Base-by-base conservation (phyloP, 345 rosid genomes). In the Viola odorata region DNA sequence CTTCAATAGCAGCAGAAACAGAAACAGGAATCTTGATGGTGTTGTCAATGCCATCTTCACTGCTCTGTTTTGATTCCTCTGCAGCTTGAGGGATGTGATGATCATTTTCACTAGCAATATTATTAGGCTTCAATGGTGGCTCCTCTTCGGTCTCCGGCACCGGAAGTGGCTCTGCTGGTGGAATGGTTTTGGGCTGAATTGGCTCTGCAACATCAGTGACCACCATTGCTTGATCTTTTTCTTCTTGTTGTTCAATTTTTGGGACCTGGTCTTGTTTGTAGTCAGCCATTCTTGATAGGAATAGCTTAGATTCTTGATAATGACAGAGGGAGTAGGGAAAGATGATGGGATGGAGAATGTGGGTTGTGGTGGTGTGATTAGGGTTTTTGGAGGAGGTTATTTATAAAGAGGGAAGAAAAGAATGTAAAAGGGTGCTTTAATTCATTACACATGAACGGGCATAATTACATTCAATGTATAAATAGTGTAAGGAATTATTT, bases 1-100 rank as follows among this genome's bases (percentile, higher is more conserved):
- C 77, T 63, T 72, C 41, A 7, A 68, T 68, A 65, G 64, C 56
- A 69, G 12, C 60, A 47, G 13, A 3, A 37, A 9, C 37, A 23
- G 64, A 61, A n/a, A n/a, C n/a, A 51, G 61, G 45, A 16, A 62
- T 5, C 36, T 67, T 23, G 32, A 23, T 23, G 32, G 32, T 23
- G 32, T 23, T 23, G 32, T 23, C 32, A 23, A 23, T 2, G 2
- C 32, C 32, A 23, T 23, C 32, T 23, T 23, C 32, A 23, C 32
- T 23, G 32, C 32, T 23, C 32, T 0, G 1, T 23, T 23, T 23
- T 23, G 32, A 2, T 23, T 23, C 32, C 32, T 23, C 1, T 23
- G 2, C 32, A 23, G 32, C 32, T 23, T 23, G 32, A 0, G 32
- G 32, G 32, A 2, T 64, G 10, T 71, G 70, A 37, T 55, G 65